These are phyloP conservation scores for Cotoneaster glaucophyllus DNA, from an alignment of 306 rosid genomes.

Conservation along the genomic window DNA sequence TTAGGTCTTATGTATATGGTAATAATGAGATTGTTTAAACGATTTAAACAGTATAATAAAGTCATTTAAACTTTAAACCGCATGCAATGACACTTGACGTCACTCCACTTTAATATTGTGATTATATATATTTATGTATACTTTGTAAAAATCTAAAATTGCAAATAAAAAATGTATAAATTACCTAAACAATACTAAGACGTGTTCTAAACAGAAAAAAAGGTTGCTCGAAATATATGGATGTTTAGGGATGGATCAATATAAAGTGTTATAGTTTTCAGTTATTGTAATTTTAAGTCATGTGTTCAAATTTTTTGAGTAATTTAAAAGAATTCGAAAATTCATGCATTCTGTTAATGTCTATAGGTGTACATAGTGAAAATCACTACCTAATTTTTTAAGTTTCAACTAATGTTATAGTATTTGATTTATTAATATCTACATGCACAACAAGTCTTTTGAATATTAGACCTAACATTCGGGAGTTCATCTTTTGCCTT, in stretches of 20 bases:
- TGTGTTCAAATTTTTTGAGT: background rate
- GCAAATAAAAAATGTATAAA: background rate
- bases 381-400: too few species aligned
- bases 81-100: background rate
- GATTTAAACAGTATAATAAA: background rate
- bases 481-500: too few species aligned
- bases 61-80: background rate
- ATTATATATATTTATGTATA: background rate
- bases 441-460: background rate
- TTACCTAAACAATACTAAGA: background rate
- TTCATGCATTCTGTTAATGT: too few species aligned
- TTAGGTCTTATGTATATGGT: background rate
- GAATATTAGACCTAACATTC: too few species aligned
- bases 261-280: background rate
- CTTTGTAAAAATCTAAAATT: background rate
- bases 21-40: background rate
- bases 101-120: background rate
- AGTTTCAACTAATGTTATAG: background rate
- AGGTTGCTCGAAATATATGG: background rate
- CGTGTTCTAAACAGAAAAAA: background rate
- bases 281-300: background rate
- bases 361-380: background rate
- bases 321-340: too few species aligned
- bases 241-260: background rate
- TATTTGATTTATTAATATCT: too few species aligned